Evolutionary conservation across 179 eudicot species (phyloP).

Genomic region (Drosera spatulata): DNA sequence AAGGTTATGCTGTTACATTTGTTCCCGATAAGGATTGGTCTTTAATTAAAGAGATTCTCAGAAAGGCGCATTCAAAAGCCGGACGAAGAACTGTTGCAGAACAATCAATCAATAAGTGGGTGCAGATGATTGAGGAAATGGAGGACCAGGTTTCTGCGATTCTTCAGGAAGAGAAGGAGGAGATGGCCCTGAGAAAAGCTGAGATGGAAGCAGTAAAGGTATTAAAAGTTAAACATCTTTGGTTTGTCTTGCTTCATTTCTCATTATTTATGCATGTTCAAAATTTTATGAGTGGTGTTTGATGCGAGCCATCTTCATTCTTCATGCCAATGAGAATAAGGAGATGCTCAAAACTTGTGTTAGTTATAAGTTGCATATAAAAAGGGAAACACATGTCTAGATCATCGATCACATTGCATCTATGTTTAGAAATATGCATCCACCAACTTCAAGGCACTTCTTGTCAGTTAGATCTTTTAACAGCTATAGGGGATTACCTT

Average conservation of each 20-base stretch:
- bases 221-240: neutral
- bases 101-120: conserved; percentile 73
- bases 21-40: conserved; percentile 90
- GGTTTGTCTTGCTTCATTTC: neutral
- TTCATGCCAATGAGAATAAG: too few relatives aligned
- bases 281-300: too few relatives aligned
- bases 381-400: too few relatives aligned
- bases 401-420: too few relatives aligned
- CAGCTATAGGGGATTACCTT: too few relatives aligned
- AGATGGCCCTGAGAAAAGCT: conserved; percentile 90
- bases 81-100: conserved; percentile 89
- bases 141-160: conserved; percentile 76
- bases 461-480: too few relatives aligned
- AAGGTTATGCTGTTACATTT: conserved; percentile 95
- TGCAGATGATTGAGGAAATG: conserved; percentile 71
- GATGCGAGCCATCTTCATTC: too few relatives aligned
- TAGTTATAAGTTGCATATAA: too few relatives aligned
- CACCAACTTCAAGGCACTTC: too few relatives aligned
- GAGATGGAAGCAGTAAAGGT: conserved; percentile 99
- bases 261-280: neutral
- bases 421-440: too few relatives aligned
- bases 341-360: too few relatives aligned
- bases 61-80: conserved; percentile 83
- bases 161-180: conserved; percentile 93
- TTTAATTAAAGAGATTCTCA: conserved; percentile 75